Conservation (phyloP, 2,329 filamentous ascomycete species). For the Periconia macrospinosa region DNA sequence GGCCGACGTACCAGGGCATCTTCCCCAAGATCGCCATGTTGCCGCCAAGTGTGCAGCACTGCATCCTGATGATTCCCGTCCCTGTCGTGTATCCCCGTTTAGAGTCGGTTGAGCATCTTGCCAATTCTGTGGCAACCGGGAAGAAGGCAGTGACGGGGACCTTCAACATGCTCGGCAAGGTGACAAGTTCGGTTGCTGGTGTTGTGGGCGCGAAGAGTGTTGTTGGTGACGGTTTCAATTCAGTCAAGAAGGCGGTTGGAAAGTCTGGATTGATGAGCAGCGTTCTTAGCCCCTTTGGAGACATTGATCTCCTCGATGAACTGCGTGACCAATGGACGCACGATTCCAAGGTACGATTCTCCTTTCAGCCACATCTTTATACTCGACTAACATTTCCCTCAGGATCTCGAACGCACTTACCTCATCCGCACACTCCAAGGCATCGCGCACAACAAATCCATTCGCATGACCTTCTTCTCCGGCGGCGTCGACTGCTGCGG, state of each 20-base stretch:
- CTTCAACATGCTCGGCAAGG: conserved; percentile 94
- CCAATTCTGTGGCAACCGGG: conserved; percentile 86
- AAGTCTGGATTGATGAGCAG: conserved; percentile 95
- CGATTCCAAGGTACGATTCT: conserved; percentile 73
- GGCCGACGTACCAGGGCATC: conserved; percentile 93
- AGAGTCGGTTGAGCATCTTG: conserved; percentile 87
- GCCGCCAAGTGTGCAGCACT: conserved; percentile 92
- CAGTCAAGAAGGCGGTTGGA: conserved; percentile 94
- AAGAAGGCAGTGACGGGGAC: conserved; percentile 97
- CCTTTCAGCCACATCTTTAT: not conserved
- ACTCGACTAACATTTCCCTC: conserved; percentile 13
- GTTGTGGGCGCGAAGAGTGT: conserved; percentile 94
- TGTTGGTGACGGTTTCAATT: conserved; percentile 88
- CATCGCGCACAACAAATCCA: conserved; percentile 90
- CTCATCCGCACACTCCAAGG: conserved; percentile 93
- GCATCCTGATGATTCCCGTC: conserved; percentile 92
- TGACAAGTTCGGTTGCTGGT: conserved; percentile 91
- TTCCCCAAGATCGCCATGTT: conserved; percentile 94
- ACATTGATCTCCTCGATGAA: conserved; percentile 92
- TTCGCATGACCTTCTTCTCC: conserved; percentile 96
- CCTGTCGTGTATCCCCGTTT: conserved; percentile 88
- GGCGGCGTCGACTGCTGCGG: conserved; percentile 90
- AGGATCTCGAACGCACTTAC: conserved; percentile 94
- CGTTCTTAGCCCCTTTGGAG: conserved; percentile 93
- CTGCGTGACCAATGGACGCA: conserved; percentile 98